phyloP scores from a whole-genome alignment of 345 rosid genomes.

The Eutrema yunnanense region DNA sequence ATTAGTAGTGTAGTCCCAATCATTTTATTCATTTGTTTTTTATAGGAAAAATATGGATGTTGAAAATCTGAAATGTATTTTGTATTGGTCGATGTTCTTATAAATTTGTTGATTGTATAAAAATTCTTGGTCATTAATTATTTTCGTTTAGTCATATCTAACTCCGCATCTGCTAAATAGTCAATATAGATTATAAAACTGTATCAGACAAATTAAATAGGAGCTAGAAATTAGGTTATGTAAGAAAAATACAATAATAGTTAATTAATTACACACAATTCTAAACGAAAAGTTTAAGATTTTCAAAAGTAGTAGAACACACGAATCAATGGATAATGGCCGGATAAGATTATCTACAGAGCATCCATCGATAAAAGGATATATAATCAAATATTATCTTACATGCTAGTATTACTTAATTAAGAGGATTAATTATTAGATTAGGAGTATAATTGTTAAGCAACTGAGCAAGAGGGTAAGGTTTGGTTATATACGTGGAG shows the following conservation, averaged over 20 bases:
- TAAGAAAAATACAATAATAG: not conserved
- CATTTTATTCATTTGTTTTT: conserved; percentile 19
- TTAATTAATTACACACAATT: conserved; percentile 4
- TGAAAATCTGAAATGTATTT: not conserved
- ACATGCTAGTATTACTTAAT: not conserved
- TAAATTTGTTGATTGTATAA: conserved; percentile 8
- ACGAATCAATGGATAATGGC: conserved; percentile 17
- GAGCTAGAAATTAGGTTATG: not conserved
- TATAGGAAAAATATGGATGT: not conserved
- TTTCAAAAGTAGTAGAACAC: conserved; percentile 7
- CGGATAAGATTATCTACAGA: conserved; percentile 15
- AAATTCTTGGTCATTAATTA: not conserved
- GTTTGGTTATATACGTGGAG: conserved; percentile 27
- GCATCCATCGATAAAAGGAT: not conserved
- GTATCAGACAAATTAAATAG: not conserved
- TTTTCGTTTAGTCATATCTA: not conserved
- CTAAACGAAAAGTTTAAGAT: not conserved
- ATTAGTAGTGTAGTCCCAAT: conserved; percentile 20
- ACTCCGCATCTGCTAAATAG: not conserved
- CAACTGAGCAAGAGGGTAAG: conserved; percentile 11
- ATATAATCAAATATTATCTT: conserved; percentile 9
- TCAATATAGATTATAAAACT: conserved; percentile 3
- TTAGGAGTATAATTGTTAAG: conserved; percentile 9
- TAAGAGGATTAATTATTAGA: not conserved
- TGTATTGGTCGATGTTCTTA: not conserved